phyloP scores from a whole-genome alignment of 2,329 filamentous ascomycete genomes.

The Periconia sp. region DNA sequence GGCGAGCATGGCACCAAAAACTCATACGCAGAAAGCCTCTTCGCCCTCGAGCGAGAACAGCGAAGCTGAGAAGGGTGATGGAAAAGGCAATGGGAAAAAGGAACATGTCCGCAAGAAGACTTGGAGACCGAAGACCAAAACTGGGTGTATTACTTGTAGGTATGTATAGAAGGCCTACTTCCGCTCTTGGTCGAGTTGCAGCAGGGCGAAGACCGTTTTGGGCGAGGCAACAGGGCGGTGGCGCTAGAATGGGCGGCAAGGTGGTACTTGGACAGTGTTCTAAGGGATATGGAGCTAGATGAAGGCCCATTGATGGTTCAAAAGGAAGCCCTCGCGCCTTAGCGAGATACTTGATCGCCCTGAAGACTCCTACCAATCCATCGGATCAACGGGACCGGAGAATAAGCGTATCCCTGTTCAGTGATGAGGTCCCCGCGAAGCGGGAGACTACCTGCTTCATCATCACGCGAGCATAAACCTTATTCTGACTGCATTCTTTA shows the following conservation, averaged over 20 bases:
- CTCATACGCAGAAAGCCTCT: background rate
- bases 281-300: no score
- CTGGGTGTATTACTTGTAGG: conserved; percentile 26
- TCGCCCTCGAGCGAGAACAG: background rate
- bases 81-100: conserved; percentile 7
- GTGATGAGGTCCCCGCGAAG: no score
- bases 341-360: no score
- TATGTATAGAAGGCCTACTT: conserved; percentile 11
- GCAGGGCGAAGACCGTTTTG: background rate
- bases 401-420: no score
- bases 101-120: conserved; percentile 17
- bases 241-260: no score
- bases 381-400: no score
- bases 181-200: background rate
- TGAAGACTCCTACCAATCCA: no score
- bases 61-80: no score
- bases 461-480: background rate
- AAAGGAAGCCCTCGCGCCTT: no score
- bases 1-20: conserved; percentile 5
- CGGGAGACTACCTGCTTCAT: no score
- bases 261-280: no score
- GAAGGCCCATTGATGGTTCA: no score
- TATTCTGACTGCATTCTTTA: conserved; percentile 6
- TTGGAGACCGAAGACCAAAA: conserved; percentile 26
- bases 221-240: background rate